These are phyloP conservation scores for Ganoderma sinense DNA, from an alignment of 1,284 basidiomycete species.

Conservation along the genomic window DNA sequence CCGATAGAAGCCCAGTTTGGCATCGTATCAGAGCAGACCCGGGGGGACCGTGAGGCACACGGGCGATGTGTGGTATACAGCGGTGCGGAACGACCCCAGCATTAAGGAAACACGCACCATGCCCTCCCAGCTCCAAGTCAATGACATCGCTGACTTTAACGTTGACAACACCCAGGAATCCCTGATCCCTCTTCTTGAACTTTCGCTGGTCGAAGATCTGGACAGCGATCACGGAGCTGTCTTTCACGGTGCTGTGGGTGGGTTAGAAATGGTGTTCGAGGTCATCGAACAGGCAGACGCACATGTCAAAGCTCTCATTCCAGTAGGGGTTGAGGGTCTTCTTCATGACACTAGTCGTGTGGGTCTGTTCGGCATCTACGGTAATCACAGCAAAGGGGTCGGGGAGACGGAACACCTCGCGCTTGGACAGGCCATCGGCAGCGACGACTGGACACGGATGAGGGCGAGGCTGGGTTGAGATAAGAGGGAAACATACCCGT, in stretches of 20 bases:
- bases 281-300: constrained; percentile 35
- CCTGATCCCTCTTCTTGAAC: constrained; percentile 97
- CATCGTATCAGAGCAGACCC: not conserved
- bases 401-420: constrained; percentile 91
- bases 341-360: constrained; percentile 88
- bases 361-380: constrained; percentile 95
- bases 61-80: not conserved
- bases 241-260: constrained; percentile 77
- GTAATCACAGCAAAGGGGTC: constrained; percentile 98
- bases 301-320: constrained; percentile 96
- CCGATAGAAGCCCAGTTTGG: not conserved
- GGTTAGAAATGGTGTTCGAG: constrained; percentile 13
- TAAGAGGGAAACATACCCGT: constrained; percentile 39
- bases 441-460: constrained; percentile 71
- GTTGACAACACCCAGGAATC: constrained; percentile 91
- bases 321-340: constrained; percentile 90
- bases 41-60: not conserved
- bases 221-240: constrained; percentile 91
- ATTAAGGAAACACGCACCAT: constrained; percentile 59
- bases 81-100: not conserved
- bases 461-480: constrained; percentile 9
- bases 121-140: constrained; percentile 81
- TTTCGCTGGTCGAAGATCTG: constrained; percentile 99
- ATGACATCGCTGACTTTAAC: constrained; percentile 85
- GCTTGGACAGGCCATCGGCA: constrained; percentile 88